Base-by-base conservation (phyloP, 2,329 filamentous ascomycete genomes). In the Paraconiothyrium brasiliense region DNA sequence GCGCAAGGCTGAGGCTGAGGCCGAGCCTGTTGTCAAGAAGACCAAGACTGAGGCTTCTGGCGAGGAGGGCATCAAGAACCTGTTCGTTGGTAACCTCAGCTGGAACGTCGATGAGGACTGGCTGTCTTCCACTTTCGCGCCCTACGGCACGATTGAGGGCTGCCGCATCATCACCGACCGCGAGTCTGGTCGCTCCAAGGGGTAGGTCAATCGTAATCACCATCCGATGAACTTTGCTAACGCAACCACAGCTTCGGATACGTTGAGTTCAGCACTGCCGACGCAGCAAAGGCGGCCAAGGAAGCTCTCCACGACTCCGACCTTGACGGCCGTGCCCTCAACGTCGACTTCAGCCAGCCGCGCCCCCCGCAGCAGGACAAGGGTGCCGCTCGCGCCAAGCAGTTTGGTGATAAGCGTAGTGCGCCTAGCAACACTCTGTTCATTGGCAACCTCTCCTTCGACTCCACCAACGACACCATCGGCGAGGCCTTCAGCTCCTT, bases 81-180 rank as follows among this genome's bases (percentile, higher is more conserved):
- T 97, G 57, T 97, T 97, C 80, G 89, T 93, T 68, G 94, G 94
- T 71, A 94, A 93, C 84, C 85, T 97, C 67, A 93, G 92, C 81
- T 97, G 93, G 93, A 92, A 90, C 76, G 85, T 97, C 57, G 92
- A 96, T 71, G 94, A 97, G 80, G 89, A 93, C 67, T 88, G 87
- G 82, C 89, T 97, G 67, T 85, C 87, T 69, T 86, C 90, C 72
- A 91, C 94, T 78, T 97, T 97, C 83, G 87, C 93, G 83, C 82
- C 87, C 65, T 94, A 90, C 73, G 90, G 90, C 66, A 90, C 90
- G 74, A 85, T 96, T 59, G 82, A 84, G 68, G 86, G 88, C 72
- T 90, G 89, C 67, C 90, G 92, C 71, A 89, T 97, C 75, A 92
- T 97, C 78, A 94, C 89, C 71, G 92, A 97, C 83, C 90, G 90